Conservation (phyloP, 2,329 filamentous ascomycete species). For the Calonectria naviculata region DNA sequence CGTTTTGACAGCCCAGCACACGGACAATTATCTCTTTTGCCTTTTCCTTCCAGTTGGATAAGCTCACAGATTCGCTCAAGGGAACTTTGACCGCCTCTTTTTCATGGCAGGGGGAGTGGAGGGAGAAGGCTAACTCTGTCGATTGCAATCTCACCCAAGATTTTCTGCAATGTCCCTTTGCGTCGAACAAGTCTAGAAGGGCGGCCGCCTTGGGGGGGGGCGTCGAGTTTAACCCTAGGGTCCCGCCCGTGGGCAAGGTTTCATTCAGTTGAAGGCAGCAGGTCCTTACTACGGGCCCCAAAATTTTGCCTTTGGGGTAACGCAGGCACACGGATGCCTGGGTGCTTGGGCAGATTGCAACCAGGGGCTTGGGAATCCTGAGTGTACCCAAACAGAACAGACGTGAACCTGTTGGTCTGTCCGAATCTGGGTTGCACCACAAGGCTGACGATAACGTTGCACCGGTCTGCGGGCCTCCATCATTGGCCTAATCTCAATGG, state of each 20-base stretch:
- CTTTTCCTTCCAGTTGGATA: background rate
- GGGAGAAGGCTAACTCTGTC: background rate
- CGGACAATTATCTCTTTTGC: too few relatives aligned
- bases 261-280: too few relatives aligned
- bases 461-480: background rate
- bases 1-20: background rate
- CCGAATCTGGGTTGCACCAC: background rate
- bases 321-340: too few relatives aligned
- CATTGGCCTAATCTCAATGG: background rate
- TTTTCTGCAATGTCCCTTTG: background rate
- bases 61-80: background rate
- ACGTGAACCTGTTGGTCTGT: too few relatives aligned
- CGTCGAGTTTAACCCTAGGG: background rate
- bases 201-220: background rate
- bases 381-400: too few relatives aligned
- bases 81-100: background rate
- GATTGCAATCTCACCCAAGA: background rate
- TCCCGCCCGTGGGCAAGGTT: too few relatives aligned
- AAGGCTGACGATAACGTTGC: background rate
- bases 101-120: too few relatives aligned
- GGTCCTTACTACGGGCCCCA: too few relatives aligned
- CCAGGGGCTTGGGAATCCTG: too few relatives aligned
- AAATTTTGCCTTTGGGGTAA: too few relatives aligned
- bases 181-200: background rate
- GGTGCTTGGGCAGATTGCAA: too few relatives aligned